Evolutionary conservation across 2,329 filamentous ascomycete species (phyloP), one percentile per base, ranked within the genome.

Genomic region (Rasamsonia emersonii): DNA sequence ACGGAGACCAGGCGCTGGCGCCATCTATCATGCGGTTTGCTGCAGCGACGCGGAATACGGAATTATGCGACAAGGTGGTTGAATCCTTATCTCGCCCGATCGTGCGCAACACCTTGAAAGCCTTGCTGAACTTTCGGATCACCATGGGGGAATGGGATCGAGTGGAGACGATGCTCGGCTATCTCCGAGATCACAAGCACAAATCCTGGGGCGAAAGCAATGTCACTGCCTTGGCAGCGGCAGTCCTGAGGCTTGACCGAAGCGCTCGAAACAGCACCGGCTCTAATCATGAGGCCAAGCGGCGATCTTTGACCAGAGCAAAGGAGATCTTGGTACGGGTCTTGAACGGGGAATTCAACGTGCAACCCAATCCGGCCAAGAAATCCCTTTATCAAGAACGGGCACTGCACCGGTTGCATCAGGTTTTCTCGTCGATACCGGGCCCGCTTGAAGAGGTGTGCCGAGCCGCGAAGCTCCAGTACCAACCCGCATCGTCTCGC

Each of bases 1-100:
- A 73, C 41, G 46, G 45, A 3, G 53, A 72, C 38, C 62, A 62
- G 18, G 54, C 55, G 28, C 53, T 78, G 15, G 61, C 67, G 3
- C 65, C 72, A 9, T 64, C 71, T 1, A 54, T 78, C 17, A 58
- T 75, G 19, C 64, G 68, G 11, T 76, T 73, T 42, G 73, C 71
- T 5, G 56, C 64, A 8, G 62, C 65, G 11, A 66, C 67, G 8
- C 54, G 62, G 23, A 65, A 76, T 38, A 32, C 28, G 5, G 35
- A 44, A 4, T 45, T 63, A 14, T 47, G 50, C 18, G 41, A 52
- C 17, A 27, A 44, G 5, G 49, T 59, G 20, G 42, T 56, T 3
- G 36, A 44, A 4, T 48, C 46, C 9, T 42, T 61, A 28, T 18
- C 33, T n/a, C 41, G 44, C n/a, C 58, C 57, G 17, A 43, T 59